Percentiles rank a stretch among this genome's conserved stretches.
These are phyloP conservation scores for Macadamia integrifolia DNA, from an alignment of 164 flowering plant species.

Conservation along the genomic window DNA sequence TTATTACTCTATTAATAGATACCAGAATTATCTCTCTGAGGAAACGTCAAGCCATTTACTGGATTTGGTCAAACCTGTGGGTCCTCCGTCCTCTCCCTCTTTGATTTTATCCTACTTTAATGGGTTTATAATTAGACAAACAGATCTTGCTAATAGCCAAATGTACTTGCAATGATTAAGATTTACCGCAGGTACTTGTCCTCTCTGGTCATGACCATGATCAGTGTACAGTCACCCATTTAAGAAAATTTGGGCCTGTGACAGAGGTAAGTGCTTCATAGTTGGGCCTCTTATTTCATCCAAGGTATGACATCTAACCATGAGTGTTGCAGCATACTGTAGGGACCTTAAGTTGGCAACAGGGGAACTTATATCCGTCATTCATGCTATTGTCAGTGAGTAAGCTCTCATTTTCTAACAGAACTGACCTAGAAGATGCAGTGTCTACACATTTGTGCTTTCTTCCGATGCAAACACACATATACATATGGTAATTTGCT, in stretches of 20 bases:
- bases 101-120: background rate
- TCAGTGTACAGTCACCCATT: slow-evolving; percentile 76
- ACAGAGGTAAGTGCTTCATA: slow-evolving; percentile 46
- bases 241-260: slow-evolving; percentile 40
- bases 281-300: background rate
- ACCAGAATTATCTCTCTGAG: slow-evolving; percentile 79
- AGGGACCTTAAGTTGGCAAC: slow-evolving; percentile 96
- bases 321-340: slow-evolving; percentile 66
- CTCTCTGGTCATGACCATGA: slow-evolving; percentile 98
- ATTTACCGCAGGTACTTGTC: slow-evolving; percentile 50
- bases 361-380: slow-evolving; percentile 91
- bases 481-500: slow-evolving; percentile 71
- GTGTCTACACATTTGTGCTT: slow-evolving; percentile 56
- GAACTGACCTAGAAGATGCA: slow-evolving; percentile 33
- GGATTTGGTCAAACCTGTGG: slow-evolving; percentile 66
- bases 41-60: slow-evolving; percentile 54
- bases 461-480: slow-evolving; percentile 74
- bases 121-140: background rate
- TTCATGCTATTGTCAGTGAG: slow-evolving; percentile 78
- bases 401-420: slow-evolving; percentile 29
- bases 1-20: slow-evolving; percentile 33
- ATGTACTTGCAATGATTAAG: slow-evolving; percentile 5
- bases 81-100: slow-evolving; percentile 18
- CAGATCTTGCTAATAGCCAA: background rate
- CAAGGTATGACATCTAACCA: slow-evolving; percentile 12